These are phyloP conservation scores for Bauhinia variegata DNA, from an alignment of 306 rosid genomes.

Conservation along the genomic window DNA sequence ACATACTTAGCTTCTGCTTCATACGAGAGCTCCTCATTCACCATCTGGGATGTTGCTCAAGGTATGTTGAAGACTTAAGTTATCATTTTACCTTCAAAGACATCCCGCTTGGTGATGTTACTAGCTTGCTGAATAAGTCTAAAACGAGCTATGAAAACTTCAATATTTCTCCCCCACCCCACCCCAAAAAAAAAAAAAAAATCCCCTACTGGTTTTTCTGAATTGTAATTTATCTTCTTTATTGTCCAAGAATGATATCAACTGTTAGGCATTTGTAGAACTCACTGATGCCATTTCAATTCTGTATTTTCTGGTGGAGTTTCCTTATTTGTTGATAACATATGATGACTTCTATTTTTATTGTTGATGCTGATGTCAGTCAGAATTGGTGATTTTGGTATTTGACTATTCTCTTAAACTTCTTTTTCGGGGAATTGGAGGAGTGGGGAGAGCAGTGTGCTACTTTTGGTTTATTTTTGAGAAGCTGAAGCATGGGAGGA, in stretches of 20 bases:
- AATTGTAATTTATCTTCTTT: too few relatives aligned
- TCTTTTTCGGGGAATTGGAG: too few relatives aligned
- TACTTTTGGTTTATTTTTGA: background rate
- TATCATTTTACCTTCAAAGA: constrained; percentile 13
- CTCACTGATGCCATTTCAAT: background rate
- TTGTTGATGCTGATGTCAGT: background rate
- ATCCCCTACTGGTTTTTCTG: too few relatives aligned
- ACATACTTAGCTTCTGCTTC: constrained; percentile 93
- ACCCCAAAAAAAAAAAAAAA: too few relatives aligned
- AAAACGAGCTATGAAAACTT: background rate
- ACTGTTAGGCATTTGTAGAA: too few relatives aligned
- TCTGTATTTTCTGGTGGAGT: background rate
- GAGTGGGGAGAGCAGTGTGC: too few relatives aligned
- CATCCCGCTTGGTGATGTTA: constrained; percentile 16
- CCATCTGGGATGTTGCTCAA: constrained; percentile 96
- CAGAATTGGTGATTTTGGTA: too few relatives aligned
- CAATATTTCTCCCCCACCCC: background rate
- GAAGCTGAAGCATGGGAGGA: constrained; percentile 2
- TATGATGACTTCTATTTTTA: background rate
- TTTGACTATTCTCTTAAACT: too few relatives aligned
- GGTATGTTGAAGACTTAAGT: constrained; percentile 50
- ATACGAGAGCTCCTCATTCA: constrained; percentile 79
- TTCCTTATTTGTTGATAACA: background rate
- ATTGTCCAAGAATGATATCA: too few relatives aligned
- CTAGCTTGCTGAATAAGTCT: constrained; percentile 27